A percentile compares a stretch with the other conserved stretches of the same genome.
Conservation (phyloP, 2,329 filamentous ascomycete genomes). For the Exophiala sp. region DNA sequence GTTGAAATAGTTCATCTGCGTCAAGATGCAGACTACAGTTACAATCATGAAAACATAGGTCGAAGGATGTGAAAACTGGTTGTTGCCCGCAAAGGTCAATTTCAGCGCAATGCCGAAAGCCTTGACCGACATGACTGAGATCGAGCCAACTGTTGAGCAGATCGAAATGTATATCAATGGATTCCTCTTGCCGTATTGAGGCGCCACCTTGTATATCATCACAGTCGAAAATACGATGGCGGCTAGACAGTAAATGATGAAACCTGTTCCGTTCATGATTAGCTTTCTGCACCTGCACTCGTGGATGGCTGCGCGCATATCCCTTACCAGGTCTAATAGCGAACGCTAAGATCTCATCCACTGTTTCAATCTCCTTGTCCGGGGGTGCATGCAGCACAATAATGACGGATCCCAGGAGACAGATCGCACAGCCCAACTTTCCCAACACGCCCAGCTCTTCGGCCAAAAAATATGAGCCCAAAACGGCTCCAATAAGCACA, state of each 20-base stretch:
- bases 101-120: slow-evolving; percentile 97
- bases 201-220: slow-evolving; percentile 96
- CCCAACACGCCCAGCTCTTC: slow-evolving; percentile 88
- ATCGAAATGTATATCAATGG: slow-evolving; percentile 96
- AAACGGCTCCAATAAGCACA: slow-evolving; percentile 88
- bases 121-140: slow-evolving; percentile 99
- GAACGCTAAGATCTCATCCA: slow-evolving; percentile 87
- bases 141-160: slow-evolving; percentile 92
- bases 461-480: slow-evolving; percentile 90
- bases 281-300: slow-evolving; percentile 9
- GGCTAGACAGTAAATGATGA: slow-evolving; percentile 77
- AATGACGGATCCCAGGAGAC: slow-evolving; percentile 91
- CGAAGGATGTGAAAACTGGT: slow-evolving; percentile 90
- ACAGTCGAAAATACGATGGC: slow-evolving; percentile 80
- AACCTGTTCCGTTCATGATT: slow-evolving; percentile 55
- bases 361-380: slow-evolving; percentile 83
- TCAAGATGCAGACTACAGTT: slow-evolving; percentile 87
- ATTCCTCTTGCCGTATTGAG: slow-evolving; percentile 87
- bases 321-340: slow-evolving; percentile 81
- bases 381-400: slow-evolving; percentile 96
- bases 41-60: slow-evolving; percentile 98
- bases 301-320: slow-evolving; percentile 1
- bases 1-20: slow-evolving; percentile 99
- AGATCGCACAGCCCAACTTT: slow-evolving; percentile 92
- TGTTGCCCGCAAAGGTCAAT: slow-evolving; percentile 86